These are phyloP conservation scores for Annulohypoxylon truncatum DNA, from an alignment of 2,329 filamentous ascomycete genomes.

Conservation along the genomic window DNA sequence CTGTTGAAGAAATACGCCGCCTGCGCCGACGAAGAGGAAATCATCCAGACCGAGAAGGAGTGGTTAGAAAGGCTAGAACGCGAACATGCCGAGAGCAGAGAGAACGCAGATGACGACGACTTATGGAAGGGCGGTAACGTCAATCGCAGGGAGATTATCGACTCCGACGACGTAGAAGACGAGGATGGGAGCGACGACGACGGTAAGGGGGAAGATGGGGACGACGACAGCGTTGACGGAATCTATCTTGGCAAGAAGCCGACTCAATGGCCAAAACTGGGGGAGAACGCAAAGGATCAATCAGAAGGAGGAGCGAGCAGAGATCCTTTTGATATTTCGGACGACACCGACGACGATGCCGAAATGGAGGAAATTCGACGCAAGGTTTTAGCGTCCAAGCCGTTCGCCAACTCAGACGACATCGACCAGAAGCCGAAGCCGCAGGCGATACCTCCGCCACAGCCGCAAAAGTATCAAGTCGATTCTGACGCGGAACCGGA, in stretches of 20 bases:
- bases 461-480: constrained; percentile 60
- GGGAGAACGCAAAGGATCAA: constrained; percentile 50
- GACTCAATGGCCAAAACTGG: constrained; percentile 48
- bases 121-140: constrained; percentile 93
- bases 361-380: constrained; percentile 93
- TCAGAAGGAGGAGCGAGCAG: constrained; percentile 61
- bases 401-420: constrained; percentile 74
- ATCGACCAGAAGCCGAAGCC: constrained; percentile 65
- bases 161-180: constrained; percentile 62
- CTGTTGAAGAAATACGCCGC: constrained; percentile 86
- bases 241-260: constrained; percentile 71
- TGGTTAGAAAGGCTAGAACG: constrained; percentile 92
- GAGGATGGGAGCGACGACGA: constrained; percentile 61
- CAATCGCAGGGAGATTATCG: constrained; percentile 71
- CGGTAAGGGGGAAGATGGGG: constrained; percentile 58
- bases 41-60: constrained; percentile 85
- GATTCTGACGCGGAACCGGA: constrained; percentile 78
- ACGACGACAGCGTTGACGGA: constrained; percentile 62
- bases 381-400: constrained; percentile 90
- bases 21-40: constrained; percentile 80
- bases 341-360: constrained; percentile 76
- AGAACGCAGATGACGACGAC: constrained; percentile 74
- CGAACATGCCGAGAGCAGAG: constrained; percentile 85
- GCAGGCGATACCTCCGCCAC: constrained; percentile 71
- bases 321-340: constrained; percentile 81